Percentiles rank a stretch among this genome's conserved stretches.
These are phyloP conservation scores for Raphanus sativus DNA, from an alignment of 345 rosid genomes.

Conservation along the genomic window DNA sequence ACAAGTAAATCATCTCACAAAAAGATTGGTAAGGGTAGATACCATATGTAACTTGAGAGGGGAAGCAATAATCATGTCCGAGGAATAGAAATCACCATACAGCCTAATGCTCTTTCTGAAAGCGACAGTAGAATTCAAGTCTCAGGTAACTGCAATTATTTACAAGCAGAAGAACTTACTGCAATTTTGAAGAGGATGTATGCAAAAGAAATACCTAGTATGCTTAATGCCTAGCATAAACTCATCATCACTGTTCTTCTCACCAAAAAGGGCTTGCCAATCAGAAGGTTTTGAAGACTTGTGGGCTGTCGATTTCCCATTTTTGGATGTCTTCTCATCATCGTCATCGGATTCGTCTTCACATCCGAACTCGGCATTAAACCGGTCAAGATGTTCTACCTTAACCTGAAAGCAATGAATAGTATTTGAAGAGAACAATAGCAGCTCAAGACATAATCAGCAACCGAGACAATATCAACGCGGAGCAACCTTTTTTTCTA, in stretches of 20 bases:
- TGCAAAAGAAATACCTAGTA: conserved; percentile 58
- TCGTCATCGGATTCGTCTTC: conserved; percentile 50
- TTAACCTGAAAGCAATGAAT: conserved; percentile 53
- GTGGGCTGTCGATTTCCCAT: conserved; percentile 34
- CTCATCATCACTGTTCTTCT: conserved; percentile 60
- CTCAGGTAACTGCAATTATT: conserved; percentile 7
- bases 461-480: conserved; percentile 16
- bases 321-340: conserved; percentile 29
- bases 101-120: conserved; percentile 77
- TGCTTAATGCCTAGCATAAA: conserved; percentile 89
- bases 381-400: conserved; percentile 80
- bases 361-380: conserved; percentile 69
- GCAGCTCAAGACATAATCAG: conserved; percentile 8
- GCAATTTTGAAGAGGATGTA: neutral
- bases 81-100: conserved; percentile 79
- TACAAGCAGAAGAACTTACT: conserved; percentile 1
- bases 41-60: conserved; percentile 67
- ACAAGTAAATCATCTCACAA: neutral
- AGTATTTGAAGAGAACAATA: conserved; percentile 2
- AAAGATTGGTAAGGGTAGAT: conserved; percentile 35
- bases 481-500: neutral
- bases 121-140: conserved; percentile 13
- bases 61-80: conserved; percentile 91
- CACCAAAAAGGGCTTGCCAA: conserved; percentile 76
- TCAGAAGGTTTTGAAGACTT: conserved; percentile 85